Base-by-base conservation (phyloP, 2,329 filamentous ascomycete species). In the Paracoccidioides brasiliensis region DNA sequence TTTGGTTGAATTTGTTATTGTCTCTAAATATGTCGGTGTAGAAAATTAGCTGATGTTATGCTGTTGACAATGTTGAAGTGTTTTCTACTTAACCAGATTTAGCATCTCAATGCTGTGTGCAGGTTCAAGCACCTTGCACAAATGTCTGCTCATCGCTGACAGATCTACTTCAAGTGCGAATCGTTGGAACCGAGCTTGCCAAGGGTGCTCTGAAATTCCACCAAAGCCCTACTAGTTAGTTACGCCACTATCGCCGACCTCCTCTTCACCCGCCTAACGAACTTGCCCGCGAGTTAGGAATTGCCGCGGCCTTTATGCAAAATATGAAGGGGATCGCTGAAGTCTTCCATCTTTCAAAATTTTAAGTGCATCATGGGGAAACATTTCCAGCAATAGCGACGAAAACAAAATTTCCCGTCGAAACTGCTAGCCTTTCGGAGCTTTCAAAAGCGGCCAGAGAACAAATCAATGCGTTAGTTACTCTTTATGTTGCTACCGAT, bases 331-430 rank as follows among this genome's bases (percentile, higher is more conserved):
- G 33, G 74, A 70, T 54, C 78, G 86, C 4, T 80, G 88, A 41
- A 82, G 83, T 0, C 74, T 90, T 1, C 84, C 85, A 0, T 79
- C 86, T 0, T 91, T 90, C 75, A 93, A 93, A 68, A 86, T 90
- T 46, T 77, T 90, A 0, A 88, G 87, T 22, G 86, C 87, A 0
- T 86, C 84, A 0, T 91, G 85, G 85, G 85, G 80, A 0, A 2
- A 76, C 80, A 3, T 84, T 81, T 61, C 77, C 79, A 5, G 80
- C 83, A 12, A 64, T 88, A 5, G 65, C 72, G 0, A 64, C 70
- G 1, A 66, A 70, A 6, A 67, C 82, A 0, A 67, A 64, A 1
- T 67, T 82, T 0, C 67, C 75, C 0, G 59, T 72, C 0, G 71
- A 72, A 0, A 65, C 74, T 22, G 22, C 22, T 0, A 64, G 70